phyloP scores from a whole-genome alignment of 176 grass and related monocot species.

The Microstegium vimineum region DNA sequence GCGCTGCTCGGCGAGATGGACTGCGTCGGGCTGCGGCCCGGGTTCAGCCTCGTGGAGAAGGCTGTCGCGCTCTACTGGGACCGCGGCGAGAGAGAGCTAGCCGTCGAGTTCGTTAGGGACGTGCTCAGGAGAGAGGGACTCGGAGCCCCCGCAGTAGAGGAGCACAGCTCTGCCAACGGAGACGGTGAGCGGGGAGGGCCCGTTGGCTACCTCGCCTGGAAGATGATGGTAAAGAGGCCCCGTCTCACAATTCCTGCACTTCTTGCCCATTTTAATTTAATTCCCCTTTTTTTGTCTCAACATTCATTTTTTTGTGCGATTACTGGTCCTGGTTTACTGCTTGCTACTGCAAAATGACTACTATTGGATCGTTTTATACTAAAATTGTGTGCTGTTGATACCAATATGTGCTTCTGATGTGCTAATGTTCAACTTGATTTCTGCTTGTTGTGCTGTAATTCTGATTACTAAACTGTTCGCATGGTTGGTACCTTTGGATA shows the following conservation, averaged over 20 bases:
- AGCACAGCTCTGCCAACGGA: constrained; percentile 11
- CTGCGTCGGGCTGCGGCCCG: constrained; percentile 67
- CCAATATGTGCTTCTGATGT: neutral
- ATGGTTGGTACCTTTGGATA: neutral
- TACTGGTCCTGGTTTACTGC: neutral
- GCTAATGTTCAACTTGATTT: neutral
- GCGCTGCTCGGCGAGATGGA: constrained; percentile 91
- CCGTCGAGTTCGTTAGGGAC: constrained; percentile 85
- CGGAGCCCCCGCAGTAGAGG: constrained; percentile 34
- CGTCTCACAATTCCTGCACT: neutral
- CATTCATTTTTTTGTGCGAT: neutral
- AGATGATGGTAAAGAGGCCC: constrained; percentile 75
- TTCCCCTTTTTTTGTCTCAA: neutral
- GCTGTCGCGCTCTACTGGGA: constrained; percentile 92
- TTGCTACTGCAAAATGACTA: neutral
- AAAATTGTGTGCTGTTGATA: neutral
- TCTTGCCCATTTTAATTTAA: neutral
- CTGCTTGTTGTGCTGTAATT: neutral
- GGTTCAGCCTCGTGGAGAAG: constrained; percentile 96
- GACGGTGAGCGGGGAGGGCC: constrained; percentile 59
- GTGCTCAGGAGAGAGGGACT: constrained; percentile 67
- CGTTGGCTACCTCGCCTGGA: constrained; percentile 86
- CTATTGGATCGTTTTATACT: neutral
- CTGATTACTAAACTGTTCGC: neutral
- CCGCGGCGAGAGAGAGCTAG: constrained; percentile 53